Base-by-base conservation (phyloP, 2,329 filamentous ascomycete species). In the Huntiella bhutanensis region DNA sequence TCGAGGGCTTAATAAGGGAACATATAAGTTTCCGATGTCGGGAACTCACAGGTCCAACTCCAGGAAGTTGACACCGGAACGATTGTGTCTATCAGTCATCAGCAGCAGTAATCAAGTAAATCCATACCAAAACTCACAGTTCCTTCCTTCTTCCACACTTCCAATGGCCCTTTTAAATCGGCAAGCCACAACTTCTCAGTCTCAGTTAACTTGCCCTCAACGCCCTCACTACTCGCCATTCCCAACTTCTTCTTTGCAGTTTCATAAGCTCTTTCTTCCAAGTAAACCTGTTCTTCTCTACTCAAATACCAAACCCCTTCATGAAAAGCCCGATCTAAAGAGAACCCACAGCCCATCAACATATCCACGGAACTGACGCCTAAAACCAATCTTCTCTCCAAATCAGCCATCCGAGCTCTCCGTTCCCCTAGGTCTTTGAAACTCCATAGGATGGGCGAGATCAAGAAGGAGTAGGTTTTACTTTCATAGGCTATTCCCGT, bases 221-320 rank as follows among this genome's bases (percentile, higher is more conserved):
- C 22, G 3, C 22, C 8, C 22, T 28, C 22, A 28, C 22, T 10
- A 28, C 22, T 10, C 22, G 22, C 22, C 22, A 28, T 28, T 28
- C 22, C 13, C 12, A 28, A 28, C 19, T 15, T 13, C 4, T 28
- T 41, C 11, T n/a, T 22, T 6, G 19, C 22, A 10, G n/a, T 15
- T 4, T 33, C 40, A 13, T 41, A 32, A 8, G 12, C 22, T 11
- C 33, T 8, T 13, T 7, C 12, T 28, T 41, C 33, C 12, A 33
- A 8, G 4, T 32, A 22, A 11, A 33, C 4, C 38, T 33, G n/a
- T 19, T 47, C 38, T 8, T 41, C 17, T 5, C 28, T 33, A n/a
- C 37, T 34, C 3, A 64, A 53, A 35, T 62, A 64, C 3, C 52
- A 51, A 0, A 61, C 52, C 0, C 62, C 60, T 11, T 49, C 41